These are phyloP conservation scores for Yamagishiella unicocca DNA, from an alignment of 139 green algal genomes.

Conservation along the genomic window DNA sequence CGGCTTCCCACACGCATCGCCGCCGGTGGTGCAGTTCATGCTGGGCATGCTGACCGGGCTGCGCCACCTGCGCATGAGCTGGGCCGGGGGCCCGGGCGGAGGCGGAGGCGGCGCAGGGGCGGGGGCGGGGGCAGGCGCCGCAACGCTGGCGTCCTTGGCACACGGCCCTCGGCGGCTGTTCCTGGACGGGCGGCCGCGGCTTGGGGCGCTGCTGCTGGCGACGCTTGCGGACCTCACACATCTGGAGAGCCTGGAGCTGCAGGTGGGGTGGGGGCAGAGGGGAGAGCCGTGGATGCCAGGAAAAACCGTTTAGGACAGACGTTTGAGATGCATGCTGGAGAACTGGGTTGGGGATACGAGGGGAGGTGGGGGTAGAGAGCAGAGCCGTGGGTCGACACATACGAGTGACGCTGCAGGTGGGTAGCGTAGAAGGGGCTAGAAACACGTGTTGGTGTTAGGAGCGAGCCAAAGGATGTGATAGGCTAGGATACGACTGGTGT, in stretches of 20 bases:
- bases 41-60: background rate
- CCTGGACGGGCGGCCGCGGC: constrained; percentile 30
- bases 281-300: too few species aligned
- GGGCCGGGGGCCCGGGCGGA: constrained; percentile 1
- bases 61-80: constrained; percentile 13
- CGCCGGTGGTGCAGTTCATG: constrained; percentile 36
- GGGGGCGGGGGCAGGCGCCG: background rate
- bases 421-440: too few species aligned
- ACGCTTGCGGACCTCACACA: background rate
- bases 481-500: too few species aligned
- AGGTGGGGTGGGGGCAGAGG: background rate
- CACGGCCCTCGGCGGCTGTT: constrained; percentile 33
- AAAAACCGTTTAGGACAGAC: too few species aligned
- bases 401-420: background rate
- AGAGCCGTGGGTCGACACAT: too few species aligned
- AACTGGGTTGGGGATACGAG: too few species aligned
- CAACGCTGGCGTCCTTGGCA: background rate
- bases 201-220: constrained; percentile 36
- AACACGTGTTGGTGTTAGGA: too few species aligned
- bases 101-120: background rate
- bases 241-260: constrained; percentile 32
- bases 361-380: too few species aligned
- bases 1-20: background rate
- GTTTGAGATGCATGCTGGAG: too few species aligned
- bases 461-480: too few species aligned